Evolutionary conservation across 225 moss, liverwort and hornwort species (phyloP).

Genomic region (Rhytidiadelphus loreus): DNA sequence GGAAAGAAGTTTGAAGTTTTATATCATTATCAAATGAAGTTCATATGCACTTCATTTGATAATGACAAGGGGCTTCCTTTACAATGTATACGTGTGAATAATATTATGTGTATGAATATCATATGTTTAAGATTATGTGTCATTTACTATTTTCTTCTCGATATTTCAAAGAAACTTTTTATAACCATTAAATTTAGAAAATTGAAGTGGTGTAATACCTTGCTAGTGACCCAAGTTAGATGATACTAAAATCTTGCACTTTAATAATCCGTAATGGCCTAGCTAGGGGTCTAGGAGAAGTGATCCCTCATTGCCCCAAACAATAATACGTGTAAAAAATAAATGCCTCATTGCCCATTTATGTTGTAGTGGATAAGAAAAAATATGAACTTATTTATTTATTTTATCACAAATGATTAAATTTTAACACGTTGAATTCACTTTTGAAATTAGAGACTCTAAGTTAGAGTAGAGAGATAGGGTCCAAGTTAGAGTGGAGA

Average conservation of each 20-base stretch:
- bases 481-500: neutral
- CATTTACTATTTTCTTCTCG: neutral
- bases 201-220: neutral
- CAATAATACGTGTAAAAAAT: neutral
- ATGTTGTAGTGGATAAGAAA: neutral
- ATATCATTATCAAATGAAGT: neutral
- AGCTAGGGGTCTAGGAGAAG: fast-evolving
- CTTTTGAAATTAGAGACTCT: neutral
- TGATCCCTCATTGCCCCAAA: neutral
- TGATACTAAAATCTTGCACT: neutral
- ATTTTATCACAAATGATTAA: neutral
- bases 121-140: neutral
- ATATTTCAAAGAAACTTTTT: neutral
- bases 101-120: neutral
- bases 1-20: neutral
- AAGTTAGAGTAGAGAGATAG: too few species aligned
- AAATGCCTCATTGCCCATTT: neutral
- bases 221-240: too few species aligned
- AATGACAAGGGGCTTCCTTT: neutral
- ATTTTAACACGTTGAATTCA: neutral
- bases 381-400: neutral
- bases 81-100: neutral
- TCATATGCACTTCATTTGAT: neutral
- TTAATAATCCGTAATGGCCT: neutral
- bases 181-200: neutral